Conservation (phyloP, 2,329 filamentous ascomycete species). For the Magnaporthiopsis rhizophila region DNA sequence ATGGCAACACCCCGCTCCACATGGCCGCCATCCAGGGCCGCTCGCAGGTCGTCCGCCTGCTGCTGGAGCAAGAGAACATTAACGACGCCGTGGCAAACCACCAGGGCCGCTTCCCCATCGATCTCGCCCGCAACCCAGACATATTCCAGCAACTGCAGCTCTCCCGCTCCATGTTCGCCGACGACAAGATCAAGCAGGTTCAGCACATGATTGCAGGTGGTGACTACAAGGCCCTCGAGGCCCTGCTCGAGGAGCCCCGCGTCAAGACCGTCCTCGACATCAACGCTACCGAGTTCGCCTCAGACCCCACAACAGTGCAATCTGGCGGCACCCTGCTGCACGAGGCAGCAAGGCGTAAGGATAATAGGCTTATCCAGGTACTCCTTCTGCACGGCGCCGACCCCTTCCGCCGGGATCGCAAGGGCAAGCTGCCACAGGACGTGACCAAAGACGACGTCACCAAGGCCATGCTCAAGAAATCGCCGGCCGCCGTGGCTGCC, state of each 20-base stretch:
- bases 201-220: conserved; percentile 66
- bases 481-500: conserved; percentile 86
- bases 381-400: conserved; percentile 90
- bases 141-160: conserved; percentile 95
- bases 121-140: conserved; percentile 83
- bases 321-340: conserved; percentile 88
- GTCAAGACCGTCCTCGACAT: conserved; percentile 85
- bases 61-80: conserved; percentile 74
- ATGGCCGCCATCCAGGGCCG: conserved; percentile 78
- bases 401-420: conserved; percentile 89
- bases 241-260: conserved; percentile 73
- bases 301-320: conserved; percentile 68
- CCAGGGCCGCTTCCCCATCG: conserved; percentile 76
- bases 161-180: conserved; percentile 80
- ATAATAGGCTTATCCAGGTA: conserved; percentile 80
- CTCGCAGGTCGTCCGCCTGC: conserved; percentile 68
- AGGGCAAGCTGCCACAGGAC: conserved; percentile 91
- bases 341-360: conserved; percentile 82
- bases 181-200: conserved; percentile 75
- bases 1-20: conserved; percentile 91
- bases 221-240: conserved; percentile 71
- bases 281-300: conserved; percentile 82
- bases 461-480: conserved; percentile 82
- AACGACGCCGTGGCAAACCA: conserved; percentile 85
- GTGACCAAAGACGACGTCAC: conserved; percentile 92